These are phyloP conservation scores for Geosmithia putterillii DNA, from an alignment of 2,329 filamentous ascomycete species.

Conservation along the genomic window DNA sequence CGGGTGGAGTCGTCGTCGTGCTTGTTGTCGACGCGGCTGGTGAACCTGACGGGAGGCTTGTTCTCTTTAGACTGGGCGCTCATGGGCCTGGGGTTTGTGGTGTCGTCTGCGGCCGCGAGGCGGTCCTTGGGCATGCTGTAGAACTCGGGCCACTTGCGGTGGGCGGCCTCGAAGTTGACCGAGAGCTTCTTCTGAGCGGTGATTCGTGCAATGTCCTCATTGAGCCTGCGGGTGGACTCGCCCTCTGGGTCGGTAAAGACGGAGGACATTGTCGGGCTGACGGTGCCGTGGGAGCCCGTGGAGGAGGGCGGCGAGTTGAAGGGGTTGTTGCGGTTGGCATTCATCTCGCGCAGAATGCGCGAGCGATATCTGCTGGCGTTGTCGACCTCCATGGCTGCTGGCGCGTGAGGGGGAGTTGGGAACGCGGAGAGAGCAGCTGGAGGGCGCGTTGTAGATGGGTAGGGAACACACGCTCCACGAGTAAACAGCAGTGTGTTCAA, in stretches of 20 bases:
- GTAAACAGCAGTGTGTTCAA: too few relatives aligned
- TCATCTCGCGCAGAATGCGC: constrained; percentile 38
- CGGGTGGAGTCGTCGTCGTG: constrained; percentile 29
- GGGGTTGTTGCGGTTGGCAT: constrained; percentile 38
- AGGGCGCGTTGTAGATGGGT: background rate
- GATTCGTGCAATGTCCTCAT: constrained; percentile 33
- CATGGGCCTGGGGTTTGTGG: constrained; percentile 22
- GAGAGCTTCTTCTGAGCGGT: constrained; percentile 25
- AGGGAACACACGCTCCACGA: background rate
- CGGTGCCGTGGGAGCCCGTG: constrained; percentile 43
- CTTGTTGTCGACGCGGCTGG: constrained; percentile 12
- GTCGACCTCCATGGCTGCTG: constrained; percentile 27
- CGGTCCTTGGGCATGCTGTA: constrained; percentile 25
- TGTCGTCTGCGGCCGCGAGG: constrained; percentile 12
- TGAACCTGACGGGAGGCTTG: constrained; percentile 18
- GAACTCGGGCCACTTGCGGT: constrained; percentile 41
- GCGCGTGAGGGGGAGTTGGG: constrained; percentile 10
- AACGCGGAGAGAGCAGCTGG: constrained; percentile 5
- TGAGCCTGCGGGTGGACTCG: constrained; percentile 39
- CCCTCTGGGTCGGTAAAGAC: constrained; percentile 39
- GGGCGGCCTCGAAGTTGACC: constrained; percentile 30
- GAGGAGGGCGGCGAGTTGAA: constrained; percentile 48
- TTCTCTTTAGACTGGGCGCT: constrained; percentile 31
- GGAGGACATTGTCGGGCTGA: constrained; percentile 40
- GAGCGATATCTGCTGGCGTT: constrained; percentile 28